phyloP scores from a whole-genome alignment of 2,329 filamentous ascomycete genomes.

The Tolypocladium tundrense region DNA sequence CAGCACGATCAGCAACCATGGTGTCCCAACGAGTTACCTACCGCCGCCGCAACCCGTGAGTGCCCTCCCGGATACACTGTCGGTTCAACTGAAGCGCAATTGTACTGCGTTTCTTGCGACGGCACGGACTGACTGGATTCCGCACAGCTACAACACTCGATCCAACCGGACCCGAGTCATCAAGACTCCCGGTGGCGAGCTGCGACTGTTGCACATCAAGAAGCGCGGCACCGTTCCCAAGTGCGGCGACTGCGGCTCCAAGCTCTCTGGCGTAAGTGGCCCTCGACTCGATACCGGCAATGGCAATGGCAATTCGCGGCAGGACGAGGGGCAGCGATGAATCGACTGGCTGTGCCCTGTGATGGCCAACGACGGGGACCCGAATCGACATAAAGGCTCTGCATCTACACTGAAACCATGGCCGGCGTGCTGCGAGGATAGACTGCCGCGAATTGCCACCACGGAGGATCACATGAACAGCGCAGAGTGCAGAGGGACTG shows the following conservation, averaged over 20 bases:
- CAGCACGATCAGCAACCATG: constrained; percentile 43
- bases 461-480: background rate
- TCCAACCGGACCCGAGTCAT: constrained; percentile 94
- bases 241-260: constrained; percentile 97
- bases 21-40: constrained; percentile 51
- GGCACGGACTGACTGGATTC: constrained; percentile 13
- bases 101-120: constrained; percentile 1
- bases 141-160: constrained; percentile 83
- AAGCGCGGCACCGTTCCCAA: constrained; percentile 98
- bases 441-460: background rate
- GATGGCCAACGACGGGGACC: background rate
- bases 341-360: background rate
- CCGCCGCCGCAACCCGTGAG: constrained; percentile 74
- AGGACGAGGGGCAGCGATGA: background rate
- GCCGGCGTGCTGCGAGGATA: background rate
- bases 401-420: too few relatives aligned
- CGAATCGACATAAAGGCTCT: background rate
- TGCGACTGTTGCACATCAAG: constrained; percentile 98
- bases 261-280: constrained; percentile 90
- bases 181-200: constrained; percentile 93
- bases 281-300: constrained; percentile 9
- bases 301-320: background rate
- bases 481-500: constrained; percentile 3
- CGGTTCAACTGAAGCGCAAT: constrained; percentile 3
- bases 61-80: constrained; percentile 14